A percentile compares a stretch with the other conserved stretches of the same genome.
Conservation (phyloP, 306 rosid species). For the Cucumis melo region DNA sequence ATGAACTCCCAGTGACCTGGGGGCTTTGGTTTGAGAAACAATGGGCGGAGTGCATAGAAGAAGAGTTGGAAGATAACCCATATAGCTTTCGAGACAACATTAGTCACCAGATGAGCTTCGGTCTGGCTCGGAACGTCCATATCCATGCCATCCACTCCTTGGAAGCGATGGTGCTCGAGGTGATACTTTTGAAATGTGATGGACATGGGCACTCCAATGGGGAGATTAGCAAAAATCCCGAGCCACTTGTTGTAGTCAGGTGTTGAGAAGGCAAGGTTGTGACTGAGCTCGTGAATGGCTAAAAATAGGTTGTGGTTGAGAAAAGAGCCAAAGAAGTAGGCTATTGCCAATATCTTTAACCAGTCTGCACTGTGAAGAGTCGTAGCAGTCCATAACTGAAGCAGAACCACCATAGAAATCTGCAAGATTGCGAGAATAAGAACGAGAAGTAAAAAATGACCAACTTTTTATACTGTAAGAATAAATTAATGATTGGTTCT, state of each 20-base stretch:
- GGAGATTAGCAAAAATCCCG: constrained; percentile 87
- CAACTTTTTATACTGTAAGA: background rate
- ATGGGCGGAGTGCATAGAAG: constrained; percentile 72
- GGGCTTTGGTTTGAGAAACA: constrained; percentile 83
- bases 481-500: background rate
- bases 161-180: constrained; percentile 85
- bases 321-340: constrained; percentile 89
- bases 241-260: constrained; percentile 75
- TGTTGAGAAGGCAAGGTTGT: constrained; percentile 85
- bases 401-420: constrained; percentile 56
- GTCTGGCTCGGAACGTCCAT: constrained; percentile 75
- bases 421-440: constrained; percentile 22
- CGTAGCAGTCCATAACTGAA: constrained; percentile 71
- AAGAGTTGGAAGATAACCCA: constrained; percentile 85
- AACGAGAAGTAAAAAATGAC: background rate
- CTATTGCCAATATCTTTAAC: constrained; percentile 61
- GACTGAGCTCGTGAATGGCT: constrained; percentile 94
- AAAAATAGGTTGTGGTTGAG: constrained; percentile 91
- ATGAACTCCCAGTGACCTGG: constrained; percentile 78
- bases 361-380: constrained; percentile 49
- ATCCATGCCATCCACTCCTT: constrained; percentile 86
- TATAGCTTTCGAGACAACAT: constrained; percentile 35
- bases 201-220: constrained; percentile 87
- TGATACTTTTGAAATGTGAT: constrained; percentile 93
- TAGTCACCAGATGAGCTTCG: constrained; percentile 64